Conservation (phyloP, 2,329 filamentous ascomycete genomes). For the Teratosphaeria nubilosa region DNA sequence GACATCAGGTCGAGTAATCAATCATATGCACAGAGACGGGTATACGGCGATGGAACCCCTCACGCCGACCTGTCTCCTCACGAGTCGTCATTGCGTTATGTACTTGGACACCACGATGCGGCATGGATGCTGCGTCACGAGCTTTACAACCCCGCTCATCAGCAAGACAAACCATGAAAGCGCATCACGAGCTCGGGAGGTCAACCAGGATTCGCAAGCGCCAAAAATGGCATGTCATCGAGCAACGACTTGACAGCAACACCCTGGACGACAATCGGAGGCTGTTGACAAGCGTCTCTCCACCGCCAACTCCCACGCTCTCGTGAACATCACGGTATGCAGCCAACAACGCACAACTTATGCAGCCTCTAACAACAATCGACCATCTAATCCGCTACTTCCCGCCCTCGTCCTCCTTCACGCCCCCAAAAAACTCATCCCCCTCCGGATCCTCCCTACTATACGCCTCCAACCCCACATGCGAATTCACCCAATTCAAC, state of each 20-base stretch:
- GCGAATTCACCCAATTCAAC: conserved; percentile 61
- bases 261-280: no score
- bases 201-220: no score
- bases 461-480: conserved; percentile 13
- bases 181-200: background rate
- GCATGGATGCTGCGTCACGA: background rate
- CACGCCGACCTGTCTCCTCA: conserved; percentile 5
- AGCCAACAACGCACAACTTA: no score
- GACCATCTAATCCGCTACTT: background rate
- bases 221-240: no score
- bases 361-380: no score
- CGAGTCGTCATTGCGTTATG: background rate
- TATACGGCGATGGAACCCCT: conserved; percentile 34
- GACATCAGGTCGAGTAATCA: background rate
- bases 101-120: background rate
- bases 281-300: no score
- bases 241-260: no score
- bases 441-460: background rate
- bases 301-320: no score
- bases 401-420: background rate
- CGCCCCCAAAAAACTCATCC: background rate
- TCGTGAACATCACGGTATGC: no score
- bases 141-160: background rate
- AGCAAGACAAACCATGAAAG: no score
- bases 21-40: background rate